Base-by-base conservation (phyloP, 2,329 filamentous ascomycete species). In the Tolypocladium endophyticum region DNA sequence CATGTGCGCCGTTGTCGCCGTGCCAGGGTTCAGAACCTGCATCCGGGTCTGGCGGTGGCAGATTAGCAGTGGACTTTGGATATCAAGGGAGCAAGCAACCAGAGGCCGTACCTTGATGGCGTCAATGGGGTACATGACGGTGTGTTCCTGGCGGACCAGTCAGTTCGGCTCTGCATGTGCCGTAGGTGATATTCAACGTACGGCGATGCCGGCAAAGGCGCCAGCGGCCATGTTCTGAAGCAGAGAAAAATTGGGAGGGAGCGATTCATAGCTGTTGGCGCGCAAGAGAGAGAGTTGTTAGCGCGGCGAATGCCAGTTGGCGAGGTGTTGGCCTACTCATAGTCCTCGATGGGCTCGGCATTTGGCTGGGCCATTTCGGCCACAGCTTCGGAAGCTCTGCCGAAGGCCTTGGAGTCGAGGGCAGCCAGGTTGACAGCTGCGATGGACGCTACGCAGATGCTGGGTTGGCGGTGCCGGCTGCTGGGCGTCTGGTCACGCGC, bases 121-220 rank as follows among this genome's bases (percentile, higher is more conserved):
- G 78, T 99, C 94, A 71, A 99, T 89, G 25, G 94, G 94, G 73
- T 99, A 99, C 94, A 99, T 97, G 69, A 96, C 92, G 61, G 93
- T 95, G 76, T 97, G 93, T 79, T 97, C 93, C 92, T 97, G 67
- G 57, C 62, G 28, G 33, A 33, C 41, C 33, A 58, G 58, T 67
- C 62, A 67, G 64, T 65, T 23, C 36, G 12, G 39, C n/a, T 9
- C n/a, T 43, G 23, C 59, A 23, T 30, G 14, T 50, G 25, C 11
- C 28, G 30, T 59, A 50, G 16, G 47, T 28, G 28, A 28, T 30
- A 18, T 25, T 18, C 8, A 28, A 71, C 87, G 68, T 86, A 95
- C 91, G 69, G 92, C 91, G 77, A 97, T 95, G 68, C 94, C 94
- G 61, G 94, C 94, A 77, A 97, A 97, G 67, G 94, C 94, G 73